Conservation (phyloP, 192 early-diverging fungal species). For the Coemansia sp. region DNA sequence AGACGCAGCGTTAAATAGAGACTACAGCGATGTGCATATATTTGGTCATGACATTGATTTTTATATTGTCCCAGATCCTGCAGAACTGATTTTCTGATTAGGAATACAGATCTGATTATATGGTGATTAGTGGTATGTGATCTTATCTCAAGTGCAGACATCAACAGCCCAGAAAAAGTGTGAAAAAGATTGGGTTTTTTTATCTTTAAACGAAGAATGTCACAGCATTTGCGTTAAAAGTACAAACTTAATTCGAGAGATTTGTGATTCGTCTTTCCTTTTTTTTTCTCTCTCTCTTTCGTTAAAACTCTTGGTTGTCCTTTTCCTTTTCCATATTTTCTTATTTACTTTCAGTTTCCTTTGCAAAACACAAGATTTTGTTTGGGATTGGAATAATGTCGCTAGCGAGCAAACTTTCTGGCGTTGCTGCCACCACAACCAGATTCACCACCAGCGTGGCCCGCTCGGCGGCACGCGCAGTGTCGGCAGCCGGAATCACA, state of each 20-base stretch:
- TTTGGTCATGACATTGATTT: too few relatives aligned
- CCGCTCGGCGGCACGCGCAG: slow-evolving; percentile 35
- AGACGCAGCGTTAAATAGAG: too few relatives aligned
- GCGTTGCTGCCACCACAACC: slow-evolving; percentile 43
- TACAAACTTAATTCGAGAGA: not conserved
- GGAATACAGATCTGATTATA: too few relatives aligned
- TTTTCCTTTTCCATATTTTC: not conserved
- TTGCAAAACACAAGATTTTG: not conserved
- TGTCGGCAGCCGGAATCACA: slow-evolving; percentile 20
- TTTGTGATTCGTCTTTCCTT: not conserved
- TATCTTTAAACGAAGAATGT: too few relatives aligned
- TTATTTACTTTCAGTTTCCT: not conserved
- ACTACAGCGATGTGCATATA: too few relatives aligned
- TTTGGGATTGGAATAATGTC: slow-evolving; percentile 30
- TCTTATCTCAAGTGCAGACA: too few relatives aligned
- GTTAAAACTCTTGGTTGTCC: not conserved
- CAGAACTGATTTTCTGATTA: too few relatives aligned
- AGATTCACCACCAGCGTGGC: slow-evolving; percentile 50
- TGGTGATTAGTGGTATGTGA: too few relatives aligned
- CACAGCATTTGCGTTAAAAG: too few relatives aligned
- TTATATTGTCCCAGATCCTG: too few relatives aligned
- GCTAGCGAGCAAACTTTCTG: slow-evolving; percentile 39
- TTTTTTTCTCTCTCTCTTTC: not conserved
- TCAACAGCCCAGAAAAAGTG: too few relatives aligned
- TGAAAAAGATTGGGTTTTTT: too few relatives aligned